Evolutionary conservation across 805 yeast genomes (phyloP), one percentile per base, ranked within the genome.

Genomic region (Candida parachauliodes): DNA sequence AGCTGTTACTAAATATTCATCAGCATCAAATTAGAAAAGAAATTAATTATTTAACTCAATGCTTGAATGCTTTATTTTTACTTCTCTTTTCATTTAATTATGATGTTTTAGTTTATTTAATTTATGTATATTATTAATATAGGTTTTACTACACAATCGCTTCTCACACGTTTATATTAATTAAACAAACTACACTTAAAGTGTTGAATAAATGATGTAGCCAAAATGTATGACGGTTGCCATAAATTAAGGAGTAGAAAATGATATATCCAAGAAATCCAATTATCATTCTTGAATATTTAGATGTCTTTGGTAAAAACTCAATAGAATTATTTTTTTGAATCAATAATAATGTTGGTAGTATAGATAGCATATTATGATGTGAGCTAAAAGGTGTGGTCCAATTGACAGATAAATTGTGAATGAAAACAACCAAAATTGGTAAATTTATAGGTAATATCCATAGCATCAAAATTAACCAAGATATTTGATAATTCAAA

Each of bases 1-100:
- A 81, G 95, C 96, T 68, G 95, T 88, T 59, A 86, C 96, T 70
- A 88, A 88, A 77, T 88, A 87, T 80, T 83, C 95, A 59, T 83
- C 95, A 61, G 75, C 71, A 50, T 55, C 70, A 42, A 57, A 57
- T 48, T 64, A 63, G 24, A 17, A n/a, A 20, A 8, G 16, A 16
- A 17, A 17, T 12, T 39, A 15, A 25, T 4, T 34, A 7, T 8
- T 28, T 34, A 18, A 35, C 17, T 28, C 22, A 27, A 28, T 29
- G n/a, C n/a, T n/a, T 14, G 4, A 4, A 11, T 15, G 27, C 28
- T 22, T 28, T 20, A 16, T 28, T 14, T 36, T 36, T 25, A 25
- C 28, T 28, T 41, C 37, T 37, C 28, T 34, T 32, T 32, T 10
- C 28, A 27, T 25, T 34, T n/a, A n/a, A n/a, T n/a, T 32, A 32